A percentile compares a stretch with the other conserved stretches of the same genome.
Evolutionary conservation across 371 early-diverging fungal species (phyloP).

Genomic region (Vavraia culicis): DNA sequence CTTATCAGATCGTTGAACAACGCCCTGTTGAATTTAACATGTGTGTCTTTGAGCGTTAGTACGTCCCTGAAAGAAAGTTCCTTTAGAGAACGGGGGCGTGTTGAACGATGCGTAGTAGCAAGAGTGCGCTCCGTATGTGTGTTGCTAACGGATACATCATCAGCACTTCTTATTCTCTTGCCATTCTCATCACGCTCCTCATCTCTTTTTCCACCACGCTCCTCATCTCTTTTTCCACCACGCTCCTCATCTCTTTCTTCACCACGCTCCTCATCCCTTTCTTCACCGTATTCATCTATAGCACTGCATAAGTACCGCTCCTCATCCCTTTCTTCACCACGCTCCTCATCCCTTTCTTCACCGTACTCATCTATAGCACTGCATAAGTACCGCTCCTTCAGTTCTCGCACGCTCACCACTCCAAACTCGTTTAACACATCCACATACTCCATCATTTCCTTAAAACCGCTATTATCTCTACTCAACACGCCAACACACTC

Average conservation of each 20-base stretch:
- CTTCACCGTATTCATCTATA: conserved; percentile 3
- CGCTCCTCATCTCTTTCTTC: conserved; percentile 3
- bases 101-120: too few relatives aligned
- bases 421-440: conserved; percentile 20
- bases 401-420: too few relatives aligned
- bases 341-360: conserved; percentile 23
- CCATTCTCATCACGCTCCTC: not conserved
- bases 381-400: too few relatives aligned
- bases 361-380: too few relatives aligned
- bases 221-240: not conserved
- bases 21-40: too few relatives aligned
- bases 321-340: conserved; percentile 7
- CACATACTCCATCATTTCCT: conserved; percentile 19
- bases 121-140: too few relatives aligned
- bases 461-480: conserved; percentile 19
- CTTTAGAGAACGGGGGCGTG: too few relatives aligned
- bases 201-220: not conserved
- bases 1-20: too few relatives aligned
- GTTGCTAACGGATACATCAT: too few relatives aligned
- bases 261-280: conserved; percentile 1
- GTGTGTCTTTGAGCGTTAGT: too few relatives aligned
- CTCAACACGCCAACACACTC: conserved; percentile 19
- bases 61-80: too few relatives aligned
- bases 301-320: conserved; percentile 6
- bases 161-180: too few relatives aligned